Conservation (phyloP, 768 basidiomycete genomes). For the Pisolithus orientalis region DNA sequence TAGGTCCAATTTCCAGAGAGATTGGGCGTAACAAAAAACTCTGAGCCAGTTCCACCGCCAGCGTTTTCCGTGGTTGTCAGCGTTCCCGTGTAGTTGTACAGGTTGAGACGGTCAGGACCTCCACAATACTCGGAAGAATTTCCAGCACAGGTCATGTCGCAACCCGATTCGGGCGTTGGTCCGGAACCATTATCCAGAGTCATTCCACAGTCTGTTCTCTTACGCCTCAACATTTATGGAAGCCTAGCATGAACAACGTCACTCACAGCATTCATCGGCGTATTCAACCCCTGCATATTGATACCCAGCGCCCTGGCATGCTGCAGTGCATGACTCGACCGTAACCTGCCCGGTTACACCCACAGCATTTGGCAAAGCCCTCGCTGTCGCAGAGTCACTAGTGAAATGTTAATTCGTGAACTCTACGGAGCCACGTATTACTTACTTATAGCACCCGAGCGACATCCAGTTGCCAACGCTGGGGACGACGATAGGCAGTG, state of each 20-base stretch:
- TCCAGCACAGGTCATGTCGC: constrained; percentile 62
- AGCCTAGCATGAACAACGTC: neutral
- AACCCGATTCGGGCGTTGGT: constrained; percentile 43
- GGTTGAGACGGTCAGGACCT: constrained; percentile 58
- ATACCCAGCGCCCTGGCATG: constrained; percentile 38
- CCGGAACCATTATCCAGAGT: constrained; percentile 15
- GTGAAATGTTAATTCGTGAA: neutral
- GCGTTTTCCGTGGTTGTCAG: constrained; percentile 31
- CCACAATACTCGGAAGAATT: constrained; percentile 65
- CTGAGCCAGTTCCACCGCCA: constrained; percentile 14
- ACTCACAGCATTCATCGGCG: constrained; percentile 44
- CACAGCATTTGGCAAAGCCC: constrained; percentile 27
- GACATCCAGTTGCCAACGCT: constrained; percentile 60
- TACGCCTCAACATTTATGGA: neutral
- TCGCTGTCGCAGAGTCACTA: constrained; percentile 30
- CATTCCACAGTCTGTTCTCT: constrained; percentile 11
- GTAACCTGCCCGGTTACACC: constrained; percentile 39
- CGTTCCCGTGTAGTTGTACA: constrained; percentile 67
- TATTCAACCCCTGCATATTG: constrained; percentile 40
- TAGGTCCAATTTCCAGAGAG: constrained; percentile 57
- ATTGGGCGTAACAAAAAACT: constrained; percentile 42
- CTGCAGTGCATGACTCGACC: constrained; percentile 42
- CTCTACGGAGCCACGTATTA: constrained; percentile 13
- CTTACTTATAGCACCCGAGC: constrained; percentile 64
- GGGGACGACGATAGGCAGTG: constrained; percentile 45